phyloP scores from a whole-genome alignment of 2,329 filamentous ascomycete species.

The Penicillium sp. region DNA sequence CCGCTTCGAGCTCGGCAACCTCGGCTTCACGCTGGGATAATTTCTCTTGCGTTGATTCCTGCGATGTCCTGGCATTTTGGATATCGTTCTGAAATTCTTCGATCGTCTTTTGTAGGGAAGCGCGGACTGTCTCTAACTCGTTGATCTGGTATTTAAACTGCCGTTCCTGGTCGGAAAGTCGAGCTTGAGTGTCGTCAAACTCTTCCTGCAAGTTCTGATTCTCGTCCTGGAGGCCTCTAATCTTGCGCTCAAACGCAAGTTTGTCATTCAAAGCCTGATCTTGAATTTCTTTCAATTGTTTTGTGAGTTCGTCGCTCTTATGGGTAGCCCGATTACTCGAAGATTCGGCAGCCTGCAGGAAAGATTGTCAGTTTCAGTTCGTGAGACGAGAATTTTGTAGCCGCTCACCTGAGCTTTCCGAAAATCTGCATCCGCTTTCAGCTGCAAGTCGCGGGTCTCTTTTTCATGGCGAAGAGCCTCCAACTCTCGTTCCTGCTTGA shows the following conservation, averaged over 20 bases:
- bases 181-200: slow-evolving; percentile 76
- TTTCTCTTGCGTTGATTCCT: slow-evolving; percentile 64
- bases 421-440: slow-evolving; percentile 82
- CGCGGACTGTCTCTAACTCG: slow-evolving; percentile 62
- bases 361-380: neutral
- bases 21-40: slow-evolving; percentile 67
- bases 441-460: slow-evolving; percentile 76
- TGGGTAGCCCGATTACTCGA: slow-evolving; percentile 51
- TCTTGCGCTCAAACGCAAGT: slow-evolving; percentile 54
- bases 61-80: slow-evolving; percentile 56
- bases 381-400: neutral
- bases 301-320: slow-evolving; percentile 55
- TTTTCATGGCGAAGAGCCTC: slow-evolving; percentile 74
- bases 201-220: slow-evolving; percentile 76
- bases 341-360: slow-evolving; percentile 51
- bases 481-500: slow-evolving; percentile 85
- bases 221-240: slow-evolving; percentile 64
- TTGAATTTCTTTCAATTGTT: slow-evolving; percentile 57
- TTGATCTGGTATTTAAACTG: slow-evolving; percentile 60
- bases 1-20: slow-evolving; percentile 75
- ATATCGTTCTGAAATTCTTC: slow-evolving; percentile 53
- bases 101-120: slow-evolving; percentile 57
- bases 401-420: slow-evolving; percentile 58
- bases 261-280: slow-evolving; percentile 58
- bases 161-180: slow-evolving; percentile 66